Base-by-base conservation (phyloP, 345 rosid genomes). In the Pistacia vera region DNA sequence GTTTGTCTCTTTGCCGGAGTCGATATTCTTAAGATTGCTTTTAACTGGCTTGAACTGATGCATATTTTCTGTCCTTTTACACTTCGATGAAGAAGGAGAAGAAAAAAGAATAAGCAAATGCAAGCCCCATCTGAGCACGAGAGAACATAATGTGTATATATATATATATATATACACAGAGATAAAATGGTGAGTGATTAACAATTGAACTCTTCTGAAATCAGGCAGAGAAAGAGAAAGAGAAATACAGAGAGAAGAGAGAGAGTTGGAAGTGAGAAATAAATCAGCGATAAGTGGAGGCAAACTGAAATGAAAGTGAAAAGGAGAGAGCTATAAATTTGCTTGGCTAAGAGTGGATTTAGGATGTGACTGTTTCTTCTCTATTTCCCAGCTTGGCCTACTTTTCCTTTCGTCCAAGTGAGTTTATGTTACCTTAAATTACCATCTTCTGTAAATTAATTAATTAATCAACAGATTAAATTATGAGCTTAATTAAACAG, bases 21-120 rank as follows among this genome's bases (percentile, higher is more conserved):
- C 86, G 51, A 81, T 52, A 13, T 3, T 54, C 58, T 3, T 54
- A 61, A 85, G 79, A 59, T 85, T 82, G 70, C 77, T 81, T 79
- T 82, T 84, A n/a, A 83, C 84, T 30, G 72, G 16, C n/a, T 18
- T 71, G 11, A 77, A 63, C 76, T 72, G 92, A 78, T 83, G 90
- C 94, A 90, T 91, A 2, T 68, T 78, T 59, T 41, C 46, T 38
- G 17, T 38, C 60, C 18, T 41, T 41, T 7, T 75, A n/a, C 36
- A 20, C 57, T 16, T 58, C 14, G 25, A 2, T 28, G 38, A 8
- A 11, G 76, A 68, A 20, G 64, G 48, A 70, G 56, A 61, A 80
- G 70, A 12, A 41, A 8, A 41, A 38, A 41, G 46, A 8, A 41
- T 41, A 41, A 4, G 41, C 41, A 38, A 38, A 38, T 38, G 41